Evolutionary conservation across 75 land plant species (phyloP).

Genomic region (Chamaecyparis obtusa): DNA sequence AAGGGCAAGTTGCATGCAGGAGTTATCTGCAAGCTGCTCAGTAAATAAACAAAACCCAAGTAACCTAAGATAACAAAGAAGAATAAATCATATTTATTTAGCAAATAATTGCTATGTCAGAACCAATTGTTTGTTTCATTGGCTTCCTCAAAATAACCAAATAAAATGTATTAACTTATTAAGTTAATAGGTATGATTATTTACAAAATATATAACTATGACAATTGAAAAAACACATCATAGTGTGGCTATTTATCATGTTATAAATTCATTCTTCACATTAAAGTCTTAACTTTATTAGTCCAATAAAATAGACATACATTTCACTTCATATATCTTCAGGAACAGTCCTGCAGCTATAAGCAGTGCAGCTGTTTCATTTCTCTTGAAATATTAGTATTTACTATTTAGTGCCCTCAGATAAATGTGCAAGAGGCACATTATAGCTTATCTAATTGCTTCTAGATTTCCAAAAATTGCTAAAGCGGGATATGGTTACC

Average conservation of each 20-base stretch:
- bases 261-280: neutral
- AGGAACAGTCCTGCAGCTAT: neutral
- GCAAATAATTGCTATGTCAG: neutral
- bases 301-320: neutral
- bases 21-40: constrained; percentile 86
- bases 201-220: neutral
- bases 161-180: neutral
- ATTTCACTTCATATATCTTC: constrained; percentile 1
- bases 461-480: neutral
- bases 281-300: neutral
- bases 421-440: neutral
- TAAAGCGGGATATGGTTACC: constrained; percentile 38
- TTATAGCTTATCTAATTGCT: neutral
- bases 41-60: constrained; percentile 7
- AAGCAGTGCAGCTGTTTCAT: neutral
- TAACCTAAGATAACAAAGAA: constrained; percentile 14
- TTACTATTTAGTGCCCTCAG: neutral
- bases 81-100: neutral
- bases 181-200: neutral
- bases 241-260: neutral
- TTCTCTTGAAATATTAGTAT: neutral
- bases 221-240: neutral
- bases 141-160: constrained; percentile 9
- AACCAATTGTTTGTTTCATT: neutral
- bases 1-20: constrained; percentile 96